phyloP scores from a whole-genome alignment of 1,284 basidiomycete genomes.

The Naganishia cerealis region DNA sequence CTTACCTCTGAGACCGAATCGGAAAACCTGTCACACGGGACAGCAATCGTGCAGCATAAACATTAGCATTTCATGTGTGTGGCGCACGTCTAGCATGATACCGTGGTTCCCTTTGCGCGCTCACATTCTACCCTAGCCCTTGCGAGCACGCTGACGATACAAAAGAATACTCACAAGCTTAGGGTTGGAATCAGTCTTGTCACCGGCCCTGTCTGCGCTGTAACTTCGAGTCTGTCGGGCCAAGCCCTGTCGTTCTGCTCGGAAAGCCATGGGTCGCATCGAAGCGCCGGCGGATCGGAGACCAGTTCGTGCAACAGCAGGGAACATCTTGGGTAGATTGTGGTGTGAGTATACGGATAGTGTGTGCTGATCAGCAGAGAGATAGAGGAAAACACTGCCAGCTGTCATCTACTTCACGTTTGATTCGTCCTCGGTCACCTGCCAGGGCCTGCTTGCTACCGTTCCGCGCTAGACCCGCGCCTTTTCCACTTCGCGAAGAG shows the following conservation, averaged over 20 bases:
- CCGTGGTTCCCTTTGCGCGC: neutral
- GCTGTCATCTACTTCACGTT: slow-evolving; percentile 2
- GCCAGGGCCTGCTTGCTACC: neutral
- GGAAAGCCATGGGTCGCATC: slow-evolving; percentile 26
- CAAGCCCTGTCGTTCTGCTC: slow-evolving; percentile 27
- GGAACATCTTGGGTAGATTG: slow-evolving; percentile 27
- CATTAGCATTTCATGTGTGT: slow-evolving; percentile 2
- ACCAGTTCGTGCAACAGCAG: slow-evolving; percentile 33
- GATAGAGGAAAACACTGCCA: neutral
- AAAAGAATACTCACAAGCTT: slow-evolving; percentile 31
- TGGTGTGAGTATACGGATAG: neutral
- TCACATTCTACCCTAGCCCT: too few species aligned
- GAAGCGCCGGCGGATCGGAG: slow-evolving; percentile 34
- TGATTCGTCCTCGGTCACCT: slow-evolving; percentile 12
- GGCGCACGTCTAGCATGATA: neutral
- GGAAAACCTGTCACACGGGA: slow-evolving; percentile 45
- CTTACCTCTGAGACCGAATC: slow-evolving; percentile 49
- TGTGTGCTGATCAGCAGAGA: neutral
- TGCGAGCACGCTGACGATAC: neutral
- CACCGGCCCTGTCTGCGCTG: slow-evolving; percentile 28
- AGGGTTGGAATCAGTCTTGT: slow-evolving; percentile 29
- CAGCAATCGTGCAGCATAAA: neutral
- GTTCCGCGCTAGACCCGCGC: too few species aligned
- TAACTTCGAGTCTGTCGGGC: slow-evolving; percentile 31
- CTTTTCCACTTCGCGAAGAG: neutral